Evolutionary conservation across 2,329 filamentous ascomycete species (phyloP).

Genomic region (Lachnellula suecica): DNA sequence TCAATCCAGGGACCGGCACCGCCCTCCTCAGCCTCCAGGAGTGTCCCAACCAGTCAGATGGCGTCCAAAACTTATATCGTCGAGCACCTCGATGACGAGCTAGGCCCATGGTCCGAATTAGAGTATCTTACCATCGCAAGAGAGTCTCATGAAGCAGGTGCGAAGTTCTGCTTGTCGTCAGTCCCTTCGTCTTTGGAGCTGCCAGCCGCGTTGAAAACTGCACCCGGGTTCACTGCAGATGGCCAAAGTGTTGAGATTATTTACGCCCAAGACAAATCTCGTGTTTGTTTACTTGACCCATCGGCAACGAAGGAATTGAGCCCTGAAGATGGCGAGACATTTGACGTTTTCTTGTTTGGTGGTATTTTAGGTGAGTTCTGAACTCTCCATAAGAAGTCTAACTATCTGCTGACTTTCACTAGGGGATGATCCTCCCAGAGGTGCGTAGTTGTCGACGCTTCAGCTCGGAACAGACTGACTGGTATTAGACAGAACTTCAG

Average conservation of each 20-base stretch:
- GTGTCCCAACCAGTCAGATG: slow-evolving; percentile 33
- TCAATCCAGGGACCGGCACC: not conserved
- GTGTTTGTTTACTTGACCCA: slow-evolving; percentile 88
- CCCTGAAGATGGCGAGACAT: slow-evolving; percentile 77
- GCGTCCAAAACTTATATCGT: slow-evolving; percentile 79
- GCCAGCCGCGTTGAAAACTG: slow-evolving; percentile 52
- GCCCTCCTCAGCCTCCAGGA: too few relatives aligned
- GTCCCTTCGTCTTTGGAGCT: slow-evolving; percentile 70
- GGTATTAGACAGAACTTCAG: slow-evolving; percentile 81
- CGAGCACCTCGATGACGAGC: slow-evolving; percentile 92
- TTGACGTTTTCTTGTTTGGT: slow-evolving; percentile 93
- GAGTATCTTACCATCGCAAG: slow-evolving; percentile 87
- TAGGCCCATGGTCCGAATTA: slow-evolving; percentile 90
- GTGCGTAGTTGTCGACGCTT: slow-evolving; percentile 45
- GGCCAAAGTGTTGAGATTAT: slow-evolving; percentile 78
- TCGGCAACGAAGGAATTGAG: slow-evolving; percentile 76
- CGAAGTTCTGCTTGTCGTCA: slow-evolving; percentile 79
- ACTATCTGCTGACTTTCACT: slow-evolving; percentile 21
- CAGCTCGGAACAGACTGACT: slow-evolving; percentile 10
- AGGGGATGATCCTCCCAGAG: slow-evolving; percentile 93
- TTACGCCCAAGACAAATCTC: slow-evolving; percentile 68
- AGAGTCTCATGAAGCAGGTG: slow-evolving; percentile 68
- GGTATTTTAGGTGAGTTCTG: slow-evolving; percentile 77
- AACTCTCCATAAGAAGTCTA: not conserved
- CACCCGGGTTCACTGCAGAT: slow-evolving; percentile 69